Evolutionary conservation across 495 filamentous ascomycete genomes (phyloP), one percentile per base, ranked within the genome.

Genomic region (Articulospora tetracladia): DNA sequence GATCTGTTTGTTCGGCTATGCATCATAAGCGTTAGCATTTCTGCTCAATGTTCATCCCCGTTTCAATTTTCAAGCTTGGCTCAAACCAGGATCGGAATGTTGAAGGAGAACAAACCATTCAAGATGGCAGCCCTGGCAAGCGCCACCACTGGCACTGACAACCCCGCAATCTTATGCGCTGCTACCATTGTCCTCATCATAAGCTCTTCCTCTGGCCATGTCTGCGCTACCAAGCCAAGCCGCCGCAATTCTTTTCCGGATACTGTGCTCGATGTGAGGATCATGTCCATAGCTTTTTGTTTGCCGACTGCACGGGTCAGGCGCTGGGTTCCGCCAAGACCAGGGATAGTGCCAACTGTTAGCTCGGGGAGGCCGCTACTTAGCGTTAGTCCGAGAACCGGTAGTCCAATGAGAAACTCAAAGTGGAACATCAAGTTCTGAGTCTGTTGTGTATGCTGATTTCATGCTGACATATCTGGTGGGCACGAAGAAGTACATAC

Each of bases 291-390:
- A 0, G 53, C 59, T 41, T 44, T 74, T 47, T 72, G 62, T 64
- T 76, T 76, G 3, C 76, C 76, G 51, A 79, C 25, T 10, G 66
- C 71, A 24, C 64, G 66, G 7, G 72, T 68, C 12, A 77, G 57
- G 36, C 76, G 65, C 58, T 77, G 75, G 3, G 75, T 76, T 1
- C 76, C 75, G 17, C 75, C 76, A 0, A 71, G 72, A 3, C 76
- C 76, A 0, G 76, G 76, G 39, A 79, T 74, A 0, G 68, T 69
- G 19, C 75, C 74, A 49, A 77, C 72, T 28, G 68, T 74, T 53
- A 79, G 65, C 58, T 79, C 76, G 0, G 76, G 76, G 1, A 76
- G 67, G 15, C 74, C 74, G 59, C n/a, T 77, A 77, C 34, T 30
- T 60, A 23, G n/a, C n/a, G n/a, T n/a, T n/a, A n/a, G n/a, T n/a